Conservation (phyloP, 169 alveolate species). For the Theileria orientalis region DNA sequence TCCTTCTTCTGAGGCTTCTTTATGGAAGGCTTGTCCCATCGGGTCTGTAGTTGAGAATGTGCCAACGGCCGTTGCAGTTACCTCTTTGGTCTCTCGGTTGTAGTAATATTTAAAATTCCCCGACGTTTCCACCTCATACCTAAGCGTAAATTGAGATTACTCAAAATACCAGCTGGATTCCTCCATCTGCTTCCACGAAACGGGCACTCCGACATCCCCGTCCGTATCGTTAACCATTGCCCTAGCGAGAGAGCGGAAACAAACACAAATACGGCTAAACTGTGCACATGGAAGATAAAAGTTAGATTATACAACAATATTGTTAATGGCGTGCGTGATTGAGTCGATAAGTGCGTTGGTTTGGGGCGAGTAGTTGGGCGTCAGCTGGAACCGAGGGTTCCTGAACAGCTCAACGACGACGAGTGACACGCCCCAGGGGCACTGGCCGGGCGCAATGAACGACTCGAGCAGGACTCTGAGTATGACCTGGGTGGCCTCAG, state of each 20-base stretch:
- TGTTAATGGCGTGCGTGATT: slow-evolving; percentile 21
- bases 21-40: slow-evolving; percentile 46
- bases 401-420: slow-evolving; percentile 92
- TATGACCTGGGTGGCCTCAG: slow-evolving; percentile 88
- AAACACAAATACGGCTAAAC: background rate
- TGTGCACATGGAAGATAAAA: background rate
- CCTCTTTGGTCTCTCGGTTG: slow-evolving; percentile 57
- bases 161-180: slow-evolving; percentile 49
- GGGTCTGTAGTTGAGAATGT: slow-evolving; percentile 8
- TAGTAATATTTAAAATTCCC: slow-evolving; percentile 45
- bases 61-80: background rate
- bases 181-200: slow-evolving; percentile 49
- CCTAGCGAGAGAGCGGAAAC: background rate
- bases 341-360: slow-evolving; percentile 33
- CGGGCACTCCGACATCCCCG: slow-evolving; percentile 49
- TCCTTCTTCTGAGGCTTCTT: slow-evolving; percentile 8
- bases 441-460: slow-evolving; percentile 88
- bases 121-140: slow-evolving; percentile 64
- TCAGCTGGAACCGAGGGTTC: slow-evolving; percentile 83
- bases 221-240: background rate
- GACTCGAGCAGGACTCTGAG: slow-evolving; percentile 91
- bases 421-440: slow-evolving; percentile 97
- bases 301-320: slow-evolving; percentile 18
- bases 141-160: background rate
- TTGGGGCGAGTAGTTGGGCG: slow-evolving; percentile 11